phyloP scores from a whole-genome alignment of 192 early-diverging fungal species.

The Coemansia sp. region DNA sequence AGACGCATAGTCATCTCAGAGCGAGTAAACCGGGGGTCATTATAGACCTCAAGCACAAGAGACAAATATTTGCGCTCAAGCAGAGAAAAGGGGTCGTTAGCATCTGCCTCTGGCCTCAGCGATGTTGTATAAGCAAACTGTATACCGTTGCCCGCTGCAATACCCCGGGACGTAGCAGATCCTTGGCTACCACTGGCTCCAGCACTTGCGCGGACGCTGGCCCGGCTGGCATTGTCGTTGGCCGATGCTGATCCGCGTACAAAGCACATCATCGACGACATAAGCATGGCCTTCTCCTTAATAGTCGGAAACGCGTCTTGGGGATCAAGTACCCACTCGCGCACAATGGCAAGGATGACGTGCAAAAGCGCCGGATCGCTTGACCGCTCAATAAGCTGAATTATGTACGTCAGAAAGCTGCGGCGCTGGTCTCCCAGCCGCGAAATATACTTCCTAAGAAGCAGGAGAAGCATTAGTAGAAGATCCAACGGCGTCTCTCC shows the following conservation, averaged over 20 bases:
- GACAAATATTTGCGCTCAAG: constrained; percentile 83
- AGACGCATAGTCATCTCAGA: constrained; percentile 91
- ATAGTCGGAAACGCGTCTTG: constrained; percentile 90
- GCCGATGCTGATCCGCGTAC: constrained; percentile 67
- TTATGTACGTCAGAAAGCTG: constrained; percentile 76
- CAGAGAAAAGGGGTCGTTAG: constrained; percentile 33
- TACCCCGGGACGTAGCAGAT: neutral
- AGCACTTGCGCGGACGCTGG: constrained; percentile 31
- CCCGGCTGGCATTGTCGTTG: constrained; percentile 42
- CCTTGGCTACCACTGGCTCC: neutral
- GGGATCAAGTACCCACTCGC: constrained; percentile 83
- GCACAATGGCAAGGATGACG: constrained; percentile 77
- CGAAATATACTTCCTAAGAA: constrained; percentile 62
- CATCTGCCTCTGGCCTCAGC: constrained; percentile 5
- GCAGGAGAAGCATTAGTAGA: constrained; percentile 51
- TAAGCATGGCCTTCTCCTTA: constrained; percentile 93
- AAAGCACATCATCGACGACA: constrained; percentile 87
- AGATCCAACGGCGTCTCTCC: constrained; percentile 47
- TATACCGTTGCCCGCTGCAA: neutral
- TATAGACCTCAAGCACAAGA: constrained; percentile 91
- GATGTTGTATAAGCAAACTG: neutral
- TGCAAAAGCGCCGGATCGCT: constrained; percentile 71
- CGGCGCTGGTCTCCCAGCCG: constrained; percentile 83
- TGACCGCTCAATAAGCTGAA: constrained; percentile 81
- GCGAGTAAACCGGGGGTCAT: constrained; percentile 72